These are phyloP conservation scores for Tolypocladium cylindrosporum DNA, from an alignment of 2,329 filamentous ascomycete genomes.

Conservation along the genomic window DNA sequence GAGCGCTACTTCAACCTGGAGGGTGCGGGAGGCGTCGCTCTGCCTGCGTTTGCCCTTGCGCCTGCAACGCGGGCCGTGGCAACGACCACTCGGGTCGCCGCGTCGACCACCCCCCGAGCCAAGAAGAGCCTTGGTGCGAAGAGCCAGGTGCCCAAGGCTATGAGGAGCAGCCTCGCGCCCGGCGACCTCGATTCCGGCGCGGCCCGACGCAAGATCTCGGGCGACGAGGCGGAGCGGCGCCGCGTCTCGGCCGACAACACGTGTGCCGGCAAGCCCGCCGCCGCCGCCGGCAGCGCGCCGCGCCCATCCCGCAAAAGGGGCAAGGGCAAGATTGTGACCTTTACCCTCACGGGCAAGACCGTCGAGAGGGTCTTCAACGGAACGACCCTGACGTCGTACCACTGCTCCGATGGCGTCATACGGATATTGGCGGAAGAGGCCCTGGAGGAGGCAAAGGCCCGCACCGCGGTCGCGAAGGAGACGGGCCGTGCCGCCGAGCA, in stretches of 20 bases:
- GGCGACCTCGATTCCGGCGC: neutral
- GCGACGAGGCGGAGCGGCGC: neutral
- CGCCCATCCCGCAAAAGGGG: neutral
- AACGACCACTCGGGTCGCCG: neutral
- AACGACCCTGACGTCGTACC: neutral
- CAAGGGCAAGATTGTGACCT: neutral
- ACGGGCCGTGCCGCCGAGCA: neutral
- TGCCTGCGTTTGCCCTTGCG: neutral
- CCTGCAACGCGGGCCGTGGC: neutral
- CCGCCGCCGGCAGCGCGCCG: neutral
- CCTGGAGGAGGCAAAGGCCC: neutral
- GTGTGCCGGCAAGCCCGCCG: neutral
- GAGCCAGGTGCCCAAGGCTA: neutral
- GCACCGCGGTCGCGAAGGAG: neutral
- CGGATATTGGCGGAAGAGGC: neutral
- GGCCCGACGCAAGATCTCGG: neutral
- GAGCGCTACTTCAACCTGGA: neutral
- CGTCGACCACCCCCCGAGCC: neutral
- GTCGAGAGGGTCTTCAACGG: neutral
- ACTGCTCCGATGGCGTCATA: slow-evolving; percentile 1
- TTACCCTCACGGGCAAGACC: neutral
- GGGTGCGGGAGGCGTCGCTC: neutral
- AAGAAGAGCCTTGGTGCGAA: neutral
- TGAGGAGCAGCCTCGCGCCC: neutral
- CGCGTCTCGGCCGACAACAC: neutral